Conservation (phyloP, 2,329 filamentous ascomycete genomes). For the Curvularia sp. region DNA sequence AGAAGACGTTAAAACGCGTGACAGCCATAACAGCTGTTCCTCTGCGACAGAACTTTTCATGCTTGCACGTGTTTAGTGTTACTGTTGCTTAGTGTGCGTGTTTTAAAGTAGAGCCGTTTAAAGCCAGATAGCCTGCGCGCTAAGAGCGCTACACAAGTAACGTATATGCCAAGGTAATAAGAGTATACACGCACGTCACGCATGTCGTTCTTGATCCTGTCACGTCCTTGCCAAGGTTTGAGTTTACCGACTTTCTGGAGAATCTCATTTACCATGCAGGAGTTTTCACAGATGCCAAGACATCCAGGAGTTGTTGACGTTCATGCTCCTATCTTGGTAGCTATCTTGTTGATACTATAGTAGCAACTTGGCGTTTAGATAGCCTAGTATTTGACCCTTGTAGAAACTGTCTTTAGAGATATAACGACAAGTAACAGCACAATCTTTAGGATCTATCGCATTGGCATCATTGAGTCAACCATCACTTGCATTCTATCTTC, state of each 20-base stretch:
- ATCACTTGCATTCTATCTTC: conserved; percentile 3
- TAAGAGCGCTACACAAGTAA: neutral
- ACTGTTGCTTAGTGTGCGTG: neutral
- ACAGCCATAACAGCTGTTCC: conserved; percentile 1
- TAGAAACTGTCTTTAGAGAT: neutral
- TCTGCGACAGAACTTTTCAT: conserved; percentile 4
- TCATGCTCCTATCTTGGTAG: conserved; percentile 5
- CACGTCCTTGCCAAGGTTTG: neutral
- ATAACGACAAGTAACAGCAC: conserved; percentile 5
- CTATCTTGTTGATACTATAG: conserved; percentile 3
- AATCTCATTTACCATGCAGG: neutral
- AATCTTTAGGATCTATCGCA: neutral
- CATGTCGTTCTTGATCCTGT: neutral
- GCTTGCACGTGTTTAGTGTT: neutral
- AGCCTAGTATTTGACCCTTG: neutral
- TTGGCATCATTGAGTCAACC: neutral
- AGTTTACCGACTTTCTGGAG: neutral
- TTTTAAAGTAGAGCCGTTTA: conserved; percentile 1
- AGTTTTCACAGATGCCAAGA: neutral
- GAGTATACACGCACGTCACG: neutral
- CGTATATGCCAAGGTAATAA: neutral
- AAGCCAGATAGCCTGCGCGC: neutral
- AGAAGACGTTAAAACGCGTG: conserved; percentile 5
- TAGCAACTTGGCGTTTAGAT: neutral
- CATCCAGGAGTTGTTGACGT: neutral